Evolutionary conservation across 331 rosid genomes (phyloP).

Genomic region (Spiraea crenata): DNA sequence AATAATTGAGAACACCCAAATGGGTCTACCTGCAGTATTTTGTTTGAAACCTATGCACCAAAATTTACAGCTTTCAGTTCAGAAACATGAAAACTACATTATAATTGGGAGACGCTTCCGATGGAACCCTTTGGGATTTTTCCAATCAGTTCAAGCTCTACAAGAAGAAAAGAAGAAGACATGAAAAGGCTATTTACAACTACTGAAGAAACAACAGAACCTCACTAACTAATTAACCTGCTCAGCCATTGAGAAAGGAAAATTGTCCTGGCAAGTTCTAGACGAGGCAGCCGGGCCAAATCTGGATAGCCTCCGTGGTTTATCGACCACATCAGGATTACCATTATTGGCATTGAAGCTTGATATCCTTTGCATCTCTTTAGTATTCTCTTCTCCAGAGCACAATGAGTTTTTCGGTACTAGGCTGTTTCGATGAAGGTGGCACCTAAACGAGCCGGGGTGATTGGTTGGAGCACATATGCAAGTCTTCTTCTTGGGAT

Average conservation of each 20-base stretch:
- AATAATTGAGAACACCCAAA: no score
- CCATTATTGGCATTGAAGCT: background rate
- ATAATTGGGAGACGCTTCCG: background rate
- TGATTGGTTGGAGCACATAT: constrained; percentile 36
- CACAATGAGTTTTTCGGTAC: background rate
- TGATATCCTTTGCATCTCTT: background rate
- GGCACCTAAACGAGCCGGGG: constrained; percentile 31
- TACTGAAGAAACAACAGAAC: background rate
- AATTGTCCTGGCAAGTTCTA: background rate
- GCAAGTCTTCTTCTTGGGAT: constrained; percentile 23
- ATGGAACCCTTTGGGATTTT: constrained; percentile 1
- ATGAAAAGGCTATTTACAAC: background rate
- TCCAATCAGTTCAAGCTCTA: background rate
- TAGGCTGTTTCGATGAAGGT: constrained; percentile 19
- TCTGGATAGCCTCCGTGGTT: constrained; percentile 22
- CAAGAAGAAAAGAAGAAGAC: background rate
- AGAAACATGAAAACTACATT: background rate
- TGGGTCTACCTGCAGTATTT: no score
- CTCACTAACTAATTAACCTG: constrained; percentile 7
- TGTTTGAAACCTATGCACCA: no score
- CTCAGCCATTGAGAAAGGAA: background rate
- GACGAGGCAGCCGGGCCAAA: constrained; percentile 22
- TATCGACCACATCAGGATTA: background rate
- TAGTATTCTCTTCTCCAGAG: background rate
- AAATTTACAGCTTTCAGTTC: no score